Conservation (phyloP, 495 filamentous ascomycete species). For the Hypomontagnella submonticulosa region DNA sequence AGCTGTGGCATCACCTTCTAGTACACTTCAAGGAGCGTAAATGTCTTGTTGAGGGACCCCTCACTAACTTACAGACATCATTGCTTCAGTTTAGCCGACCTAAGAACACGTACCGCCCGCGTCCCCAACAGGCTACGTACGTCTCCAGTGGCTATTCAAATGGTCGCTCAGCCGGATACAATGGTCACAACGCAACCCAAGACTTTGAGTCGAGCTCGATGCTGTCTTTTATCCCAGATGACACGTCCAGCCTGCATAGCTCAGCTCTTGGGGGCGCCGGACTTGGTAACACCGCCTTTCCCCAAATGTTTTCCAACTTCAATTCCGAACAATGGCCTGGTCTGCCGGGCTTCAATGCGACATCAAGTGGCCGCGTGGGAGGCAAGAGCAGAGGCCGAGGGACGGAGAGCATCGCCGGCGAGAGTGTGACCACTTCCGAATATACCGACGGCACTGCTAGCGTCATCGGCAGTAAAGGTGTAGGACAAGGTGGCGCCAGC, state of each 20-base stretch:
- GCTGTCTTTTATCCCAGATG: constrained; percentile 93
- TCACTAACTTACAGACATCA: constrained; percentile 94
- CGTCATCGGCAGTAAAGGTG: constrained; percentile 77
- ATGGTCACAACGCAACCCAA: constrained; percentile 61
- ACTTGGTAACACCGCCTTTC: constrained; percentile 79
- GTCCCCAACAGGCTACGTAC: constrained; percentile 64
- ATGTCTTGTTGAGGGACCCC: constrained; percentile 95
- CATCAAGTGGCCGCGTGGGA: constrained; percentile 64
- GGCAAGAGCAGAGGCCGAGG: constrained; percentile 69
- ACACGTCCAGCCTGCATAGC: constrained; percentile 95
- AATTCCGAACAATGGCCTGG: constrained; percentile 87
- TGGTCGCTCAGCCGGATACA: constrained; percentile 56
- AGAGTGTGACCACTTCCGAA: constrained; percentile 89
- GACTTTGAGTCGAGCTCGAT: constrained; percentile 92
- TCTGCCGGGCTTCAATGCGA: constrained; percentile 71
- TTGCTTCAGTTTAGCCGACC: constrained; percentile 95
- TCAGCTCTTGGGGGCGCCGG: constrained; percentile 87
- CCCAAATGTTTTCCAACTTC: constrained; percentile 95
- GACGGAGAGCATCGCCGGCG: constrained; percentile 84
- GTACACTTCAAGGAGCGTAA: constrained; percentile 98
- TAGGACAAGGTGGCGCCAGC: constrained; percentile 78
- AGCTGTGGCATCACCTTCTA: constrained; percentile 95
- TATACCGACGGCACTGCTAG: constrained; percentile 81
- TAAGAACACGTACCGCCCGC: constrained; percentile 90
- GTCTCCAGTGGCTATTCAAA: constrained; percentile 77